These are phyloP conservation scores for Metschnikowia drakensbergensis DNA, from an alignment of 805 yeast genomes.

Conservation along the genomic window DNA sequence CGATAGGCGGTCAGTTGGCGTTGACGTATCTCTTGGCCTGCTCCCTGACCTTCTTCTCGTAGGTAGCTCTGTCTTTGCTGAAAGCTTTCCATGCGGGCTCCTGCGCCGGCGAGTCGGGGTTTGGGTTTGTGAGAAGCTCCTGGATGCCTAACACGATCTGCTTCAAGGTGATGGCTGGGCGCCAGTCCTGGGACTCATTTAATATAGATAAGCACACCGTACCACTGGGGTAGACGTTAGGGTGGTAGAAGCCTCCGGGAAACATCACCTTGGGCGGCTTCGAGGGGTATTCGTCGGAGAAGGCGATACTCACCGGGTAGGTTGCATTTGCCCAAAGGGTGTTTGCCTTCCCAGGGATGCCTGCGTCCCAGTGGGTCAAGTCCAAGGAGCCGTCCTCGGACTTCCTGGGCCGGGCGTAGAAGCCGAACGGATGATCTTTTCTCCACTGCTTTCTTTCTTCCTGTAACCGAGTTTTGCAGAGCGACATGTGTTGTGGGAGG, in stretches of 20 bases:
- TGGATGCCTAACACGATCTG: constrained; percentile 91
- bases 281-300: constrained; percentile 91
- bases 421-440: constrained; percentile 97
- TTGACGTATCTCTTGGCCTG: constrained; percentile 58
- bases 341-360: constrained; percentile 87
- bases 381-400: constrained; percentile 79
- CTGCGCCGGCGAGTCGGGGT: constrained; percentile 95
- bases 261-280: constrained; percentile 94
- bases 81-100: constrained; percentile 93
- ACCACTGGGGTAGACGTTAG: constrained; percentile 96
- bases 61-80: constrained; percentile 60
- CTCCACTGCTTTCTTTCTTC: constrained; percentile 98
- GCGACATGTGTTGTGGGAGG: constrained; percentile 32
- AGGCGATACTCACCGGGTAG: constrained; percentile 75
- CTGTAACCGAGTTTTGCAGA: constrained; percentile 79
- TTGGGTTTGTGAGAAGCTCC: constrained; percentile 84
- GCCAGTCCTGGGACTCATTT: constrained; percentile 96
- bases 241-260: constrained; percentile 90
- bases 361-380: constrained; percentile 86
- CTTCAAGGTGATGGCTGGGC: constrained; percentile 90
- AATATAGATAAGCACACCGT: constrained; percentile 89
- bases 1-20: constrained; percentile 8
- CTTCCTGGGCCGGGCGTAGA: constrained; percentile 86
- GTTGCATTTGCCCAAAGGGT: constrained; percentile 91
- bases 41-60: constrained; percentile 72